phyloP scores from a whole-genome alignment of 495 filamentous ascomycete genomes.

The Aspergillus incahuasiensis region DNA sequence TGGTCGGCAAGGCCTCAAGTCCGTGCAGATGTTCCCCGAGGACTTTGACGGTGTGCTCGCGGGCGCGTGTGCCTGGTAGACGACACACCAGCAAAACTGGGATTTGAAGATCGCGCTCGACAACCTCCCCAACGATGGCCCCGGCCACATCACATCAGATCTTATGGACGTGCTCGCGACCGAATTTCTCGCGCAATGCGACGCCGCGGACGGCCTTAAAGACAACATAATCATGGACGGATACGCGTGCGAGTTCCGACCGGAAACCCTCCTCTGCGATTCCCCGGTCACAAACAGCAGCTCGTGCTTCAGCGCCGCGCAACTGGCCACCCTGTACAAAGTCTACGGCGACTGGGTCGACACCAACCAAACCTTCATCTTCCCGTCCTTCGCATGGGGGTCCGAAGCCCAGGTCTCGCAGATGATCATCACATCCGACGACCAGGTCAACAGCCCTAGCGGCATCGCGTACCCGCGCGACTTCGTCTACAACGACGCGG shows the following conservation, averaged over 20 bases:
- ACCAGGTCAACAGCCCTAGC: not conserved
- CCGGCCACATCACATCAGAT: conserved; percentile 3
- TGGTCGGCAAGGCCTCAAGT: conserved; percentile 53
- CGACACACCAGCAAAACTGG: conserved; percentile 8
- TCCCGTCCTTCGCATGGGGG: not conserved
- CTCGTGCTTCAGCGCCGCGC: conserved; percentile 44
- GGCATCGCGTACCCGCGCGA: conserved; percentile 15
- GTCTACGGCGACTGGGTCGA: conserved; percentile 43
- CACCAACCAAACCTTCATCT: conserved; percentile 26
- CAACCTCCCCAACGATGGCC: conserved; percentile 1
- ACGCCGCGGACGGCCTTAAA: conserved; percentile 46
- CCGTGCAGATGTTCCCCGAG: conserved; percentile 48
- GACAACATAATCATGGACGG: conserved; percentile 54
- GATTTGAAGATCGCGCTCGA: not conserved
- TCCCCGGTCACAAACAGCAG: conserved; percentile 7
- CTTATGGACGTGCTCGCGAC: conserved; percentile 9
- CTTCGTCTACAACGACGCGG: conserved; percentile 1
- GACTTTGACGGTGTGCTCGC: conserved; percentile 21
- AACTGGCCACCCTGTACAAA: conserved; percentile 44
- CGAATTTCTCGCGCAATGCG: conserved; percentile 42
- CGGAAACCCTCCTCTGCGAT: conserved; percentile 39
- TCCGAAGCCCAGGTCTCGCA: conserved; percentile 1
- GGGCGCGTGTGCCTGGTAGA: conserved; percentile 9
- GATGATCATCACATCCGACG: not conserved
- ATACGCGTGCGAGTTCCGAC: conserved; percentile 42